A percentile compares a stretch with the other conserved stretches of the same genome.
phyloP scores from a whole-genome alignment of 2,329 filamentous ascomycete species.

The Cercospora sp. region DNA sequence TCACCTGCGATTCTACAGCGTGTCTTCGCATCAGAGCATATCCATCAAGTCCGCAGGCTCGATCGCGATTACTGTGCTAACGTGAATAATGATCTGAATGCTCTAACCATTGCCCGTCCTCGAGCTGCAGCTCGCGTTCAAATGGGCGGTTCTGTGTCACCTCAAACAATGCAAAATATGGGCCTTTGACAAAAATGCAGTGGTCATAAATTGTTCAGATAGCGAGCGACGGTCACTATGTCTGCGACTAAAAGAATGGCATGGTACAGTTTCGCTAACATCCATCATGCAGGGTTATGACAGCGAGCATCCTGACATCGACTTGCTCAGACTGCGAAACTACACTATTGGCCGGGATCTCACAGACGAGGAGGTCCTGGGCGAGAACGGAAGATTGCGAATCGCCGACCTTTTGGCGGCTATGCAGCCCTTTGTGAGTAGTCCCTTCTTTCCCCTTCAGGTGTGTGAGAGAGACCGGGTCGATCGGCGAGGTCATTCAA shows the following conservation, averaged over 20 bases:
- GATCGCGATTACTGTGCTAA: background rate
- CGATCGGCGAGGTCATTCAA: background rate
- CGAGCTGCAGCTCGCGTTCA: background rate
- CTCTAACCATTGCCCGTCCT: background rate
- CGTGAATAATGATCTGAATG: background rate
- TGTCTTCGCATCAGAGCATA: background rate
- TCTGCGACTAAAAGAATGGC: background rate
- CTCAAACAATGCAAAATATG: background rate
- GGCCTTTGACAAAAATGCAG: background rate
- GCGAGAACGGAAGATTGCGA: conserved; percentile 62
- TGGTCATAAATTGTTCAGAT: background rate
- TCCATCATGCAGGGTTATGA: conserved; percentile 63
- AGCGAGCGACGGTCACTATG: background rate
- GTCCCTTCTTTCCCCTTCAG: background rate
- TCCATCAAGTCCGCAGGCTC: background rate
- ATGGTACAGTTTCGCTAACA: conserved; percentile 12
- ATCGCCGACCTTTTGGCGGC: conserved; percentile 65
- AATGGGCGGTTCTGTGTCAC: background rate
- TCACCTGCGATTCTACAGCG: background rate
- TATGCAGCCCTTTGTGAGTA: conserved; percentile 78
- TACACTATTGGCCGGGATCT: conserved; percentile 72
- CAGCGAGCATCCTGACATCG: conserved; percentile 74
- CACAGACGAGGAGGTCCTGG: conserved; percentile 64
- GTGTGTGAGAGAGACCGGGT: background rate
- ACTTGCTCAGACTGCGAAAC: conserved; percentile 75